Conservation (phyloP, 495 filamentous ascomycete genomes). For the Tuber microsphaerosporum region DNA sequence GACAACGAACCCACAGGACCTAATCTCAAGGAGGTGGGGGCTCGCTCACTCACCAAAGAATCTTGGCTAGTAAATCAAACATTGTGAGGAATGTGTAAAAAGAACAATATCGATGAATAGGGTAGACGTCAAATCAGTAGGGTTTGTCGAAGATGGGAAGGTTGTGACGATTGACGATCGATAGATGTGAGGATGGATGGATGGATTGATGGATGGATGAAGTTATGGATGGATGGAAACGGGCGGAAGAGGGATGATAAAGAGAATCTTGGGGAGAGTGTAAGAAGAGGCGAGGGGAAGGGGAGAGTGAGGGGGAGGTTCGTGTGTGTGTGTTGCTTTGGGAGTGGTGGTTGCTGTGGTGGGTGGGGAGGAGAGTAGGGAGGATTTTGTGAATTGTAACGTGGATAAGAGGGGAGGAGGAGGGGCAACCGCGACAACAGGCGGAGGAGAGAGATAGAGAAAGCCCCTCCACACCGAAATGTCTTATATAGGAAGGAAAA, state of each 20-base stretch:
- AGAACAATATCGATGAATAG: slow-evolving; percentile 5
- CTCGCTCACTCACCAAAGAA: slow-evolving; percentile 61
- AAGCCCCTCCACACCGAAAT: slow-evolving; percentile 33
- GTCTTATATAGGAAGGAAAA: not conserved
- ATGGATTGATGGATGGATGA: slow-evolving; percentile 17
- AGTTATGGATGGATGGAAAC: slow-evolving; percentile 12
- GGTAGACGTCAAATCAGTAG: slow-evolving; percentile 18
- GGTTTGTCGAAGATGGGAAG: slow-evolving; percentile 7
- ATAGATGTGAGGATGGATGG: slow-evolving; percentile 16
- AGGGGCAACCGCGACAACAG: slow-evolving; percentile 1
- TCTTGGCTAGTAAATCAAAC: slow-evolving; percentile 74
- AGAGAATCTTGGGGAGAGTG: slow-evolving; percentile 14
- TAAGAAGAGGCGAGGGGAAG: slow-evolving; percentile 5
- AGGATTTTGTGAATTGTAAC: slow-evolving; percentile 12
- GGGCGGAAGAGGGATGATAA: slow-evolving; percentile 8
- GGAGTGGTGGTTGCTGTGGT: slow-evolving; percentile 14
- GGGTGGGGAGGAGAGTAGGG: not conserved
- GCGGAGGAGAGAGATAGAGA: slow-evolving; percentile 15
- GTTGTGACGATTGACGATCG: slow-evolving; percentile 7
- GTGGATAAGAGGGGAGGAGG: slow-evolving; percentile 13
- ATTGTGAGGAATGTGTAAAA: slow-evolving; percentile 46
- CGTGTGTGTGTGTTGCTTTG: slow-evolving; percentile 20
- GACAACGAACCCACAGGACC: not conserved
- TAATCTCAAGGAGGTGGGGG: slow-evolving; percentile 11
- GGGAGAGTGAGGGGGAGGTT: slow-evolving; percentile 4